Evolutionary conservation across 2,329 filamentous ascomycete species (phyloP).

Genomic region (Zelopaecilomyces penicillatus): DNA sequence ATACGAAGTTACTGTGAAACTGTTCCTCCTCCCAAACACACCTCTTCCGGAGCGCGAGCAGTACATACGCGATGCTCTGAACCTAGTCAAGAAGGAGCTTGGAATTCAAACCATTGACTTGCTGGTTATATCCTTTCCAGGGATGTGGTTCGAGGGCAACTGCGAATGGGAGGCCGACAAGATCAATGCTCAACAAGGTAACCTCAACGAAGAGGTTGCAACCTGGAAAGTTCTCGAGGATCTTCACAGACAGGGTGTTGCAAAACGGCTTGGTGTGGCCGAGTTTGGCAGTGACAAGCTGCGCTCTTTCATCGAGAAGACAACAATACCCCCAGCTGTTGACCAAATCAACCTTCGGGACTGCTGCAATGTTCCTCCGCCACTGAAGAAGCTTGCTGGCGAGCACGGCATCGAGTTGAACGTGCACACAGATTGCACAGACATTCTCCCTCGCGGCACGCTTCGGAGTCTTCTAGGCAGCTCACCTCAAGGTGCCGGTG

Average conservation of each 20-base stretch:
- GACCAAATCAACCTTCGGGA: slow-evolving; percentile 95
- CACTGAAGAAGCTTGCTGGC: slow-evolving; percentile 77
- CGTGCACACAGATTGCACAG: slow-evolving; percentile 89
- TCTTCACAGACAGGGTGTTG: slow-evolving; percentile 61
- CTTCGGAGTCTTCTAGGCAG: slow-evolving; percentile 74
- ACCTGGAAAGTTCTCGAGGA: slow-evolving; percentile 68
- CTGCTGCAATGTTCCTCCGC: slow-evolving; percentile 91
- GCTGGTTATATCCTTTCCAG: slow-evolving; percentile 86
- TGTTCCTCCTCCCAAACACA: slow-evolving; percentile 80
- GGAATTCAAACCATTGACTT: slow-evolving; percentile 70
- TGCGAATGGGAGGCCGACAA: slow-evolving; percentile 70
- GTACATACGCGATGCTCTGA: slow-evolving; percentile 70
- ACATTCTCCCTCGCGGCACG: slow-evolving; percentile 81
- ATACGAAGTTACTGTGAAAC: slow-evolving; percentile 92
- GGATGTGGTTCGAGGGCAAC: slow-evolving; percentile 86
- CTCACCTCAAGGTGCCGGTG: slow-evolving; percentile 61
- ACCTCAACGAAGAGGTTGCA: slow-evolving; percentile 57
- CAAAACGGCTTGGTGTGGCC: slow-evolving; percentile 71
- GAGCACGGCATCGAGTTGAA: slow-evolving; percentile 75
- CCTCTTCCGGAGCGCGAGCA: slow-evolving; percentile 54
- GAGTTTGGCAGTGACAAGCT: slow-evolving; percentile 87
- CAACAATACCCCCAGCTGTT: slow-evolving; percentile 66
- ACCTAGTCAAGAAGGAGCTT: slow-evolving; percentile 72
- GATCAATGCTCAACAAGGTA: slow-evolving; percentile 51
- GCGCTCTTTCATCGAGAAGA: slow-evolving; percentile 63